Evolutionary conservation across 2,329 filamentous ascomycete genomes (phyloP).

Genomic region (Exophiala viscosa): DNA sequence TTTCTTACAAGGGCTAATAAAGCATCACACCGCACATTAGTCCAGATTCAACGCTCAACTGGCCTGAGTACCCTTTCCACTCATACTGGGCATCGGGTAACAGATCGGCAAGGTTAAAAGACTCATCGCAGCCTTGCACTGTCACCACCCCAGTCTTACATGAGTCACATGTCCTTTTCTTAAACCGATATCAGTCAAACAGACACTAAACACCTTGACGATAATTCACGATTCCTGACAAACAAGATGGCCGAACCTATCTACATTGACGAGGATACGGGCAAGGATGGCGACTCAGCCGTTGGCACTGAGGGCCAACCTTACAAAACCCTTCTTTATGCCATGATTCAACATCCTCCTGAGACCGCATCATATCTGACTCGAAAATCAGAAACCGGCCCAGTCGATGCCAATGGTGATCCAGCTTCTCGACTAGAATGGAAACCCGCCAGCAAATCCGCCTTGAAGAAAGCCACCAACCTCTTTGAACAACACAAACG

Average conservation of each 20-base stretch:
- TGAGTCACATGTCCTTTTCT: background rate
- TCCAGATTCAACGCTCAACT: background rate
- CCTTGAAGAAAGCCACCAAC: conserved; percentile 77
- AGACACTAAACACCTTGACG: background rate
- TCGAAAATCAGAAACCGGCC: conserved; percentile 63
- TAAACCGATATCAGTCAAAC: background rate
- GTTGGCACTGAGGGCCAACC: conserved; percentile 69
- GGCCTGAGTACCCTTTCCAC: background rate
- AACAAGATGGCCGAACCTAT: conserved; percentile 45
- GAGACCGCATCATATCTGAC: conserved; percentile 62
- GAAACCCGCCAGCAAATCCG: conserved; percentile 80
- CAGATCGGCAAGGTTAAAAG: too few relatives aligned
- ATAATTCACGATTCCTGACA: background rate
- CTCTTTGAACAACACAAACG: conserved; percentile 73
- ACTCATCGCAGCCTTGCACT: too few relatives aligned
- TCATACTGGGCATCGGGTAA: too few relatives aligned
- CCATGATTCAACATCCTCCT: conserved; percentile 67
- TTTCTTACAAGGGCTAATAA: background rate
- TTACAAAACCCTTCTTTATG: conserved; percentile 76
- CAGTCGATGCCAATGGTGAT: conserved; percentile 61
- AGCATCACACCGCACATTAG: background rate
- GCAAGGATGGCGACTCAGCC: conserved; percentile 64
- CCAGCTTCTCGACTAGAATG: conserved; percentile 63
- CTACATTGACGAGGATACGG: conserved; percentile 78
- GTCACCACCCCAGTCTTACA: too few relatives aligned